Base-by-base conservation (phyloP, 441 rosid species). In the Jatropha multifida region DNA sequence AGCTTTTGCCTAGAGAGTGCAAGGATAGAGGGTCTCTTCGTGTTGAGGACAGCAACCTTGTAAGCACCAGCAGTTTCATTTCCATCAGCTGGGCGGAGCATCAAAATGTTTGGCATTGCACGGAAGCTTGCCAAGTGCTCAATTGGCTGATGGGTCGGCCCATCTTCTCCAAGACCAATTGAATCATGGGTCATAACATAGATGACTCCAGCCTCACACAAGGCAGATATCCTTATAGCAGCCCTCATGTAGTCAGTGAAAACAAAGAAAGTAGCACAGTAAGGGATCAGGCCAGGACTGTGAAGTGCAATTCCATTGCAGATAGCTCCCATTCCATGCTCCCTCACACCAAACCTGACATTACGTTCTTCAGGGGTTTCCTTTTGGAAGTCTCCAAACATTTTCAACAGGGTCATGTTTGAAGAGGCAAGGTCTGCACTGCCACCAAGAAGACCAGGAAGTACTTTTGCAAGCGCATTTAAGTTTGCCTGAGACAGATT, bases 231-330 rank as follows among this genome's bases (percentile, higher is more conserved):
- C 70, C 98, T 91, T 0, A 91, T 93, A 63, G 98, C 93, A 69
- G 86, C 96, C 76, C 98, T 90, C 98, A 93, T 93, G 94, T 93
- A 93, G 82, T 93, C 97, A 3, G 97, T 91, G 90, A 93, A 93
- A 69, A 93, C 98, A 81, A 93, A 93, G 96, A 93, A 93, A 54
- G 97, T 93, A 62, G 97, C 97, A 65, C 97, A 93, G 79, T 93
- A 93, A 11, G 96, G 97, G 64, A 93, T 79, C 69, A 93, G 62
- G 44, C 97, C 97, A 20, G 92, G 95, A 75, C 90, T 83, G 83
- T 93, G 98, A 71, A 66, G 90, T 52, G 92, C 92, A 80, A 93
- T 91, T 76, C 98, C 98, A 46, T 91, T 93, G 85, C 90, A 85
- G 80, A 91, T 93, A 56, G 88, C 91, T 80, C 95, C 98, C 98